Conservation (phyloP, 306 rosid species). For the Vicia sativa region DNA sequence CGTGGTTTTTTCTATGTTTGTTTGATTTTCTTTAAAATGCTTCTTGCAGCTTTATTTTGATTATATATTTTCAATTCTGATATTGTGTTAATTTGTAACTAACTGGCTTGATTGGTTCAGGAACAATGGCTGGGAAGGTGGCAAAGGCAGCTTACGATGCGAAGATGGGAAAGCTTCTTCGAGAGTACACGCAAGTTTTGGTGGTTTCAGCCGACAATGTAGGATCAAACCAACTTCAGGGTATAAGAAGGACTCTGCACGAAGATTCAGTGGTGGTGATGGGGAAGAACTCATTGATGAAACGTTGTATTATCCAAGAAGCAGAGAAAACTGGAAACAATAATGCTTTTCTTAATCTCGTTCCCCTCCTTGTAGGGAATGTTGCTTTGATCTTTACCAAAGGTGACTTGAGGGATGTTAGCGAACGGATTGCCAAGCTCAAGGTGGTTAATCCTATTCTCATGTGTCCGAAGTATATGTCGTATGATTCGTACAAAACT, state of each 20-base stretch:
- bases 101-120: background rate
- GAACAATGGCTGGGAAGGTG: conserved; percentile 56
- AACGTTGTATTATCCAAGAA: conserved; percentile 51
- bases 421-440: conserved; percentile 69
- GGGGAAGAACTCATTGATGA: conserved; percentile 75
- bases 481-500: conserved; percentile 47
- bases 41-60: background rate
- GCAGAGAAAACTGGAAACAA: conserved; percentile 62
- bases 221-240: conserved; percentile 70
- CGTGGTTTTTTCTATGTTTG: too few relatives aligned
- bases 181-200: conserved; percentile 62
- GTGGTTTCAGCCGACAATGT: conserved; percentile 75
- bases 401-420: conserved; percentile 54
- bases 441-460: conserved; percentile 54
- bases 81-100: background rate
- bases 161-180: conserved; percentile 69
- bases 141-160: conserved; percentile 69
- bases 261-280: conserved; percentile 70
- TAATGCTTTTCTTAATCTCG: conserved; percentile 61
- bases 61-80: background rate
- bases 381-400: conserved; percentile 80
- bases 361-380: conserved; percentile 78
- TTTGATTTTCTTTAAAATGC: background rate
- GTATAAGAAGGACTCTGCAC: conserved; percentile 64
- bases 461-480: conserved; percentile 50